Percentiles rank a stretch among this genome's conserved stretches.
These are phyloP conservation scores for Nemophila menziesii DNA, from an alignment of 257 asterid species.

Conservation along the genomic window DNA sequence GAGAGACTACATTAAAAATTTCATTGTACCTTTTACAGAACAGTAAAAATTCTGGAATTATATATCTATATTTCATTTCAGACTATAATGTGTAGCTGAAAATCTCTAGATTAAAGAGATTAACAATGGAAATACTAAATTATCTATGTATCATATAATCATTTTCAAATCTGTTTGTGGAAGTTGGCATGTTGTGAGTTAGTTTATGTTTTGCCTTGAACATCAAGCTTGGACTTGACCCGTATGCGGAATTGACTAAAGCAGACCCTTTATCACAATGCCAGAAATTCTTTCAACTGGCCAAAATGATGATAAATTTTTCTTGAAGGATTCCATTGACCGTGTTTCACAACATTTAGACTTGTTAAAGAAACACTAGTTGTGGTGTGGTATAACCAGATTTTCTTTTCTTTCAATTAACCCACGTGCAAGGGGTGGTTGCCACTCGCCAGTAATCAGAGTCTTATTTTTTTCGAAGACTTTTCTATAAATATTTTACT, in stretches of 20 bases:
- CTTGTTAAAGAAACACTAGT: too few species aligned
- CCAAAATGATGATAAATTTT: too few species aligned
- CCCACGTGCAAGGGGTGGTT: too few species aligned
- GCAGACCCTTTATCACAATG: too few species aligned
- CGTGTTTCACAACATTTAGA: too few species aligned
- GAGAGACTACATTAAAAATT: background rate
- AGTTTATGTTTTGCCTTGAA: background rate
- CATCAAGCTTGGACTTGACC: background rate
- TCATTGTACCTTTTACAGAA: background rate
- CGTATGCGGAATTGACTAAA: background rate
- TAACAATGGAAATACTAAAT: background rate
- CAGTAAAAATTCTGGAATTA: background rate
- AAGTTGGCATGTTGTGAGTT: background rate
- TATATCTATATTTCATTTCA: background rate
- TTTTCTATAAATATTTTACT: too few species aligned
- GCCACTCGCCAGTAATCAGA: too few species aligned
- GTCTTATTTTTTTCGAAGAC: too few species aligned
- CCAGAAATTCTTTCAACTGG: too few species aligned
- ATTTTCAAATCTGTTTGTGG: background rate
- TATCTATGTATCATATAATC: background rate
- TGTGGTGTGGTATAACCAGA: too few species aligned
- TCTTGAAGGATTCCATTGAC: too few species aligned
- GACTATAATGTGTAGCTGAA: background rate
- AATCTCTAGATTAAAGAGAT: background rate
- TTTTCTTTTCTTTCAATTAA: too few species aligned